These are phyloP conservation scores for Solanum paucissectum DNA, from an alignment of 257 asterid species.

Conservation along the genomic window DNA sequence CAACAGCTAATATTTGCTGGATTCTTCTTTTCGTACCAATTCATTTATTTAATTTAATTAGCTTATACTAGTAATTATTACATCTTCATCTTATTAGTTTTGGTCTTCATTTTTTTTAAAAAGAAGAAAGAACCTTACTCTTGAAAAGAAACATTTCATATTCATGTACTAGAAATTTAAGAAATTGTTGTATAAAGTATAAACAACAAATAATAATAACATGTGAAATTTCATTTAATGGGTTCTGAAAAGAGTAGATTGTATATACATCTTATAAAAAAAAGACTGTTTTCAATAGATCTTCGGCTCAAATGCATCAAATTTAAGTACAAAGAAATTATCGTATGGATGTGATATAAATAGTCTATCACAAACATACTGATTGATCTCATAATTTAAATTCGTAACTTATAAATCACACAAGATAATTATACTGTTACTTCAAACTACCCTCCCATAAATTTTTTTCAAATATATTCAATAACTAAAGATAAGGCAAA, in stretches of 20 bases:
- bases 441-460: accelerated
- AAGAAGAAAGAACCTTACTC: neutral
- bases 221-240: neutral
- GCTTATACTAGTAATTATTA: neutral
- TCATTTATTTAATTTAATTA: neutral
- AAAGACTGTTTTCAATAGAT: too few species aligned
- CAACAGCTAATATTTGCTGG: conserved; percentile 1
- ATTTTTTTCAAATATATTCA: neutral
- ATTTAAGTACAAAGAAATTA: too few species aligned
- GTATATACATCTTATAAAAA: too few species aligned
- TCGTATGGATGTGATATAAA: neutral
- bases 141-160: neutral
- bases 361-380: neutral
- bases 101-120: neutral
- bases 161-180: neutral
- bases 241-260: too few species aligned
- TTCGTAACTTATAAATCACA: neutral
- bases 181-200: neutral
- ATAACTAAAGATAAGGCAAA: too few species aligned
- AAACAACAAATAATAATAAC: neutral
- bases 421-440: neutral
- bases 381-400: neutral
- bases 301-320: too few species aligned
- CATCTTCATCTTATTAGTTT: neutral
- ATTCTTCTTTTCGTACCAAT: neutral